Evolutionary conservation across 1,284 basidiomycete genomes (phyloP), one percentile per base, ranked within the genome.

Genomic region (Malassezia cuniculi): DNA sequence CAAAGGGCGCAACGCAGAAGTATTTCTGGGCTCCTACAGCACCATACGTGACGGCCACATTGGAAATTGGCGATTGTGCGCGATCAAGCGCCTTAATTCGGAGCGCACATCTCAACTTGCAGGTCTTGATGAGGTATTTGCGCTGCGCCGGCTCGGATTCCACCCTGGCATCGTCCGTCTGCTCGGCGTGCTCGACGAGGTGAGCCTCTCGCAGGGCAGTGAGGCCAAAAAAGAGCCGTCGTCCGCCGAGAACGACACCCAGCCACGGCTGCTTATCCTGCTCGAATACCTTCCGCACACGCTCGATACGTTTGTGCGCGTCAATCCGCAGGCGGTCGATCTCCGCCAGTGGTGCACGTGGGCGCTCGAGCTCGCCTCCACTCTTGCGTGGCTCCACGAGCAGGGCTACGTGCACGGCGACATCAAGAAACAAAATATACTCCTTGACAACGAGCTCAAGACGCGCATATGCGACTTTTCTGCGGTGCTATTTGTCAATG

Each of bases 381-480:
- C 55, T 0, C 19, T 66, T 20, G 47, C 42, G 28, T 66, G 57
- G 39, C 48, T 64, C 3, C 63, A 66, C 39, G 34, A 20, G 1
- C 48, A 50, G 7, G 61, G 60, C 8, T 61, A 57, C 27, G 51
- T 62, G 4, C 63, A 66, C 28, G 53, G 55, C 8, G 63, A 66
- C 37, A 51, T 66, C 35, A 66, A 66, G 42, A 54, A 56, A 36
- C 60, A 66, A 33, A 66, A 66, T 36, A 55, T 62, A 35, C 46
- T 64, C 25, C 36, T 65, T 19, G 52, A 58, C 11, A 43, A 50
- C n/a, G 45, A 52, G 11, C 49, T 61, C 24, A 16, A 43, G 11
- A 41, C 60, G 34, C 64, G 65, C 41, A 43, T 66, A 3, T 62
- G 59, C 42, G 63, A 66, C 30, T 65, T 66, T 27, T 59, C 60